Percentiles rank a stretch among this genome's conserved stretches.
Conservation (phyloP, 1,284 basidiomycete species). For the Puccinia brachypodii region DNA sequence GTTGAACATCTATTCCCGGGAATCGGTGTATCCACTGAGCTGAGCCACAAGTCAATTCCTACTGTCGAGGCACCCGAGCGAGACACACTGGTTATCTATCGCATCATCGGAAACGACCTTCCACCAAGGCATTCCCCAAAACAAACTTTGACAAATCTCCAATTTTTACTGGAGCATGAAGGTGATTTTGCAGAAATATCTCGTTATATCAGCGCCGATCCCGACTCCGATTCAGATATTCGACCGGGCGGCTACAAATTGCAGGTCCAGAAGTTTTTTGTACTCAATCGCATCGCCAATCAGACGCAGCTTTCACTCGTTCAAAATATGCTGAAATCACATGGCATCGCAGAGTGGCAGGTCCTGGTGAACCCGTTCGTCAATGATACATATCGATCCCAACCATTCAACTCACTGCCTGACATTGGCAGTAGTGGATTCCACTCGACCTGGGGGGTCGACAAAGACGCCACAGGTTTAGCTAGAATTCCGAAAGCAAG, state of each 20-base stretch:
- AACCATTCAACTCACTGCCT: neutral
- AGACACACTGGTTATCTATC: conserved; percentile 55
- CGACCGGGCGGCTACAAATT: neutral
- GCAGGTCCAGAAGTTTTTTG: conserved; percentile 56
- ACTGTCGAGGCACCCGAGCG: conserved; percentile 50
- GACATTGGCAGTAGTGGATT: conserved; percentile 11
- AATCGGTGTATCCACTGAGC: neutral
- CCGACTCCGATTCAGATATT: conserved; percentile 45
- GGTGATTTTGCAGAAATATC: conserved; percentile 52
- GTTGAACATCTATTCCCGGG: neutral
- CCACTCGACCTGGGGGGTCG: conserved; percentile 36
- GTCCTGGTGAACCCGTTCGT: conserved; percentile 55
- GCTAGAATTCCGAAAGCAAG: conserved; percentile 41
- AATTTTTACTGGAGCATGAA: conserved; percentile 56
- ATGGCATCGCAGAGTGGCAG: conserved; percentile 52
- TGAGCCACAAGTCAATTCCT: neutral
- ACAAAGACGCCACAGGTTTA: conserved; percentile 32
- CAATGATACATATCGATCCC: conserved; percentile 52
- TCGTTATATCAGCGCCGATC: conserved; percentile 51
- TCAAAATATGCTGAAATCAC: conserved; percentile 52
- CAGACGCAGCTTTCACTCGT: conserved; percentile 53
- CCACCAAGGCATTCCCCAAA: conserved; percentile 55
- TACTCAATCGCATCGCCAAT: conserved; percentile 55
- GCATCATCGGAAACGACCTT: conserved; percentile 56
- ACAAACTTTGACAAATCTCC: conserved; percentile 55